These are phyloP conservation scores for Backusella morwellensis DNA, from an alignment of 192 early-diverging fungal species.

Conservation along the genomic window DNA sequence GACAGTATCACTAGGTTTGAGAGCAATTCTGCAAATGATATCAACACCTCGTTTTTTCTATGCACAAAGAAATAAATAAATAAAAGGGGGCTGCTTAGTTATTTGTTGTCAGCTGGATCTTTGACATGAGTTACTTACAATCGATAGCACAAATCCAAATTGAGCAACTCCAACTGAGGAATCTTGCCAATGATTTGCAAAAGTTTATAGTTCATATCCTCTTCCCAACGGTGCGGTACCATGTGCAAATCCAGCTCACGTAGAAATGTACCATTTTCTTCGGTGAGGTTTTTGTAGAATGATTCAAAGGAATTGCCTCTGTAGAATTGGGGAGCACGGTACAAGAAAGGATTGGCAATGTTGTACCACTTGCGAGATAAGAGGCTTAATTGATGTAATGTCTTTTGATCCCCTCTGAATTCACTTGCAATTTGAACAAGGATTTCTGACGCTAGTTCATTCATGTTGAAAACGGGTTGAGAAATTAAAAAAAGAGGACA, in stretches of 20 bases:
- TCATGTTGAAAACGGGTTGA: neutral
- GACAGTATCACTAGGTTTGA: neutral
- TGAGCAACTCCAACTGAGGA: conserved; percentile 1
- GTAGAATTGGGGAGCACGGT: neutral
- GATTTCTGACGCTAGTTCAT: neutral
- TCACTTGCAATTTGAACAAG: neutral
- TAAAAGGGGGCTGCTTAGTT: neutral
- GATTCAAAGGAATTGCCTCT: neutral
- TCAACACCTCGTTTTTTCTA: neutral
- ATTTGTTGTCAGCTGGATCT: neutral
- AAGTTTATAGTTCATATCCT: neutral
- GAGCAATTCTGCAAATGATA: neutral
- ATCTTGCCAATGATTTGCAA: neutral
- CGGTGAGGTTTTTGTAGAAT: neutral
- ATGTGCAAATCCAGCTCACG: conserved; percentile 1
- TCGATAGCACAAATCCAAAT: conserved; percentile 5
- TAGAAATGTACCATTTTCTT: neutral
- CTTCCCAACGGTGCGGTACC: conserved; percentile 6
- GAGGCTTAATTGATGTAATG: neutral
- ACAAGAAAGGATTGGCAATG: neutral
- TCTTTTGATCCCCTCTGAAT: neutral
- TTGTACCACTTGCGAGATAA: neutral
- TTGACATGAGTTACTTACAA: neutral
- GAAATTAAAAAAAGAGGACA: neutral
- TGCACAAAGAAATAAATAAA: no score